These are phyloP conservation scores for Botrytis porri DNA, from an alignment of 2,329 filamentous ascomycete genomes.

Conservation along the genomic window DNA sequence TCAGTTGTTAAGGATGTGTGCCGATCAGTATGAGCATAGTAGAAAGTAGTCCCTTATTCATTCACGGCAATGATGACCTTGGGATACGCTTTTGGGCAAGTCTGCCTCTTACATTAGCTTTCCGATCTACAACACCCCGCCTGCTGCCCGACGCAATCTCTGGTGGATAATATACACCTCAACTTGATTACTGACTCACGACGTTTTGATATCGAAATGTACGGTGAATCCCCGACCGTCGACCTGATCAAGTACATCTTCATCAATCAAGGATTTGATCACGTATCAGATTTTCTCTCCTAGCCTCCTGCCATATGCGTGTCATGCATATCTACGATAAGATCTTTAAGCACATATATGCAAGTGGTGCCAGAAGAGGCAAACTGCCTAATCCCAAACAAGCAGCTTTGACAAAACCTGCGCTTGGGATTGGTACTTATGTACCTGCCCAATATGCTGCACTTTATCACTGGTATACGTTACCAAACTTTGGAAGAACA, in stretches of 20 bases:
- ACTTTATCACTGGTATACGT: conserved; percentile 26
- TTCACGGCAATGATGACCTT: background rate
- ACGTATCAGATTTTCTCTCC: conserved; percentile 26
- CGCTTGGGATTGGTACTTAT: conserved; percentile 29
- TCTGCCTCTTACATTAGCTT: conserved; percentile 18
- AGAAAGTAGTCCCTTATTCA: background rate
- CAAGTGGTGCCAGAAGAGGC: conserved; percentile 23
- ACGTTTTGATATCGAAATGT: too few relatives aligned
- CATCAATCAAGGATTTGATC: conserved; percentile 20
- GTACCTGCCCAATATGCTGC: conserved; percentile 23
- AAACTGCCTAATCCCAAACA: conserved; percentile 12
- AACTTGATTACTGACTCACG: background rate
- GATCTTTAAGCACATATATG: conserved; percentile 29
- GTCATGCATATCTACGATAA: conserved; percentile 29
- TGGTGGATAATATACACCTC: conserved; percentile 30
- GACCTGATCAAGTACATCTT: background rate
- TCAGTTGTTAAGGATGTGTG: background rate
- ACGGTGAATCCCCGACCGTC: background rate
- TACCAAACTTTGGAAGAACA: conserved; percentile 22
- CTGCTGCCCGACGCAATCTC: conserved; percentile 24
- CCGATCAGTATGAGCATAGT: background rate
- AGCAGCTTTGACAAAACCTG: conserved; percentile 12
- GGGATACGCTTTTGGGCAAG: background rate
- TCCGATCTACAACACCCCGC: conserved; percentile 23
- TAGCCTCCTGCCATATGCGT: conserved; percentile 33